Base-by-base conservation (phyloP, 371 early-diverging fungal genomes). In the Mortierella sp. region DNA sequence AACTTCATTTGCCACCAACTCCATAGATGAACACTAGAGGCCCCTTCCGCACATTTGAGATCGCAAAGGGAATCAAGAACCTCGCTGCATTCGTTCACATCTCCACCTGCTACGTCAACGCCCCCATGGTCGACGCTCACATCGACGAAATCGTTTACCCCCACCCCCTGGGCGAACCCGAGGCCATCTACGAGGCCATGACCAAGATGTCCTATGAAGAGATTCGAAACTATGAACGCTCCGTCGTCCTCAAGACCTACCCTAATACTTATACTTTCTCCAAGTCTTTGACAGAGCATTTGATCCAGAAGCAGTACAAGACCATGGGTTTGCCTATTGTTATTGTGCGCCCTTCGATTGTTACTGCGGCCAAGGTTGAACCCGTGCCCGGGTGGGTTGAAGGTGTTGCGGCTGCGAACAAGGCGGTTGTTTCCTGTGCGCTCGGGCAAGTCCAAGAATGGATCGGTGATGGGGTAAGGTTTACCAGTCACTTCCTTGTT, bases 371-470 rank as follows among this genome's bases (percentile, higher is more conserved):
- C 73, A 80, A 88, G 11, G 75, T 55, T 10, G 92, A 93, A 60
- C 94, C 94, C 18, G 83, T 93, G 11, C 88, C 90, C n/a, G 94
- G 92, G 41, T 93, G 94, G 94, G 93, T 93, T 18, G 93, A 93
- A 77, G 92, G 92, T n/a, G 90, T 90, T 10, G 91, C 91, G 43
- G 93, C 92, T 24, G 88, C 91, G 7, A 92, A 92, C 80, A 87
- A 79, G 71, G 83, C 84, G 6, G 81, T 87, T 7, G 49, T 84
- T 27, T 87, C 84, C 24, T 87, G 83, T 56, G 84, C 82, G 0
- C 81, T 80, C 38, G 81, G 80, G 16, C 87, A 82, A 43, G 87
- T 82, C 32, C 81, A 83, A 75, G 81, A 84, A 46, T 83, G 87
- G 84, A 79, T 86, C 71, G 82, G 88, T 10, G 43, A 41, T 41